Evolutionary conservation across 2,329 filamentous ascomycete species (phyloP), one percentile per base, ranked within the genome.

Genomic region (Metarhizium brunneum): DNA sequence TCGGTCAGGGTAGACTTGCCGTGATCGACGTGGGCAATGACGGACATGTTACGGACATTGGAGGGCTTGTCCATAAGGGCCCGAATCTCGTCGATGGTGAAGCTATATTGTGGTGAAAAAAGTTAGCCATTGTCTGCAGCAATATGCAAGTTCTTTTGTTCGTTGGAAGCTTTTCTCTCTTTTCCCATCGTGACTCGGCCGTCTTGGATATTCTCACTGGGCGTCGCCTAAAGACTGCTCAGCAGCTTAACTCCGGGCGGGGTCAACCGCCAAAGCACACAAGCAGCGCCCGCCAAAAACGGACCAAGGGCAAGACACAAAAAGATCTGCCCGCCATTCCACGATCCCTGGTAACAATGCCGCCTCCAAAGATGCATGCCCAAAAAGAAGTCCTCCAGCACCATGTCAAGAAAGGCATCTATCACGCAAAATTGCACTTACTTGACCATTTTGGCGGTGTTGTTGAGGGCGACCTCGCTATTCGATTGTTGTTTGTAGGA

Each of bases 1-100:
- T 99, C 94, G 86, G 92, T 96, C 71, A 99, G 85, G 74, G 94
- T 99, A 69, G 94, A 99, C 81, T 99, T 99, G 83, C 94, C 94
- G 86, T 99, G 94, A 80, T 99, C 94, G 86, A 99, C 92, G 83
- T 99, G 94, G 77, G 94, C 94, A 90, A 97, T 97, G 77, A 99
- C 94, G 81, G 91, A 96, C 92, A 96, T 97, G 86, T 97, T 97
- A 78, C 83, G 81, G 74, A 86, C 83, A 76, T 87, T 86, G 73
- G 74, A 80, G 67, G 88, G 85, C 79, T 86, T 86, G 84, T 90
- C 87, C 87, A 88, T 89, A 73, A 88, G 69, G 69, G 60, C 66
- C 76, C 87, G 86, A 76, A 91, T 88, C 85, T 90, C 92, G 76
- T 97, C 92, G 80, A 96, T 87, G 73, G 94, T 97, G 87, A 97